Conservation (phyloP, 805 yeast genomes). For the Metschnikowia amazonensis region DNA sequence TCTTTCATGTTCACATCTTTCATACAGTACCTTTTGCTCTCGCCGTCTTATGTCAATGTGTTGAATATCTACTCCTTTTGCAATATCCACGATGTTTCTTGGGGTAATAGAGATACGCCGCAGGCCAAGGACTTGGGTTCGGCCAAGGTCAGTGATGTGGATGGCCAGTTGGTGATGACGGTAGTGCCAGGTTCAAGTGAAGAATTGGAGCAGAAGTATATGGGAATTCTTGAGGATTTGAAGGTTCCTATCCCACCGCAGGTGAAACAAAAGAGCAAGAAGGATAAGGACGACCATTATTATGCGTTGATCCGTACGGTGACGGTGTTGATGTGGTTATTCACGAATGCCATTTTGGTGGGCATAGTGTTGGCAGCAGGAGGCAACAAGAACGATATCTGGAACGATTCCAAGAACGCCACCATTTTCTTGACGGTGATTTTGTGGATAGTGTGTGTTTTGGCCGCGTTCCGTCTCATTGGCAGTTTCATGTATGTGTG, state of each 20-base stretch:
- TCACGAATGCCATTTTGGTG: constrained; percentile 76
- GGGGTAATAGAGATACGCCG: constrained; percentile 94
- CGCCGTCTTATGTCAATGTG: constrained; percentile 89
- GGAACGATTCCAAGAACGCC: constrained; percentile 42
- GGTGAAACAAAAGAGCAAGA: constrained; percentile 18
- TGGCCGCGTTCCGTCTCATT: constrained; percentile 77
- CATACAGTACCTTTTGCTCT: constrained; percentile 72
- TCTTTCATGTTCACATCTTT: constrained; percentile 90
- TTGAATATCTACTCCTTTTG: constrained; percentile 93
- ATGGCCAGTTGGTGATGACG: constrained; percentile 35
- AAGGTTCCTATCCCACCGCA: constrained; percentile 32
- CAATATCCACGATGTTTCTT: constrained; percentile 91
- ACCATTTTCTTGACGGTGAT: constrained; percentile 75
- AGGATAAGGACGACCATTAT: constrained; percentile 58
- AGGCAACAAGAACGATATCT: constrained; percentile 51
- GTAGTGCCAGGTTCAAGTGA: constrained; percentile 63
- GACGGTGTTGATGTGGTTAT: constrained; percentile 86
- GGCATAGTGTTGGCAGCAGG: constrained; percentile 84
- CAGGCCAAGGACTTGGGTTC: constrained; percentile 70
- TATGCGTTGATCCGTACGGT: constrained; percentile 87
- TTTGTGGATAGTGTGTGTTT: constrained; percentile 88
- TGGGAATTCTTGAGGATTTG: constrained; percentile 58
- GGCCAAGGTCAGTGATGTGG: constrained; percentile 57
- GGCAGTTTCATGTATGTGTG: constrained; percentile 65
- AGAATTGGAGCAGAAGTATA: constrained; percentile 74